Evolutionary conservation across 164 flowering plant species (phyloP).

Genomic region (Magnolia officinalis): DNA sequence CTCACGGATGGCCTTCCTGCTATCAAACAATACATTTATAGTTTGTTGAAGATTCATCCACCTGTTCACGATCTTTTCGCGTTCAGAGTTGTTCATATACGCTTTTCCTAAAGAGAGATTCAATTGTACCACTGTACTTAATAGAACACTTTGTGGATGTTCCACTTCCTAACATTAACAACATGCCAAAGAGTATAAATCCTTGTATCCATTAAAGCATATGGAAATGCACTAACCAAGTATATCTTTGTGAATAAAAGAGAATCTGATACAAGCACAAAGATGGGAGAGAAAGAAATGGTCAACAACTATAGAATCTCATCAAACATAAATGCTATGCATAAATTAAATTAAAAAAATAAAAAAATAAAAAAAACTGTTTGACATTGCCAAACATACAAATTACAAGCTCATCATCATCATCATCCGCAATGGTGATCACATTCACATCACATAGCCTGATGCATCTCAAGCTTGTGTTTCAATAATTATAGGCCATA

Average conservation of each 20-base stretch:
- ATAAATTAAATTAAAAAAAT: no score
- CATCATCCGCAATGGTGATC: no score
- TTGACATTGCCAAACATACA: no score
- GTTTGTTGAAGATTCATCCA: slow-evolving; percentile 81
- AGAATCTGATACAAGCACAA: background rate
- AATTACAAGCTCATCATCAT: no score
- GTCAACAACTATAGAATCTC: background rate
- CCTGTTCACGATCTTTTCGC: slow-evolving; percentile 28
- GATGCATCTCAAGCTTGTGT: no score
- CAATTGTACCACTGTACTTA: slow-evolving; percentile 52
- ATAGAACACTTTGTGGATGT: slow-evolving; percentile 73
- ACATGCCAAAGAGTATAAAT: background rate
- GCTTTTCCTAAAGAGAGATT: slow-evolving; percentile 56
- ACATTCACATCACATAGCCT: no score
- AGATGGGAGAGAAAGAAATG: background rate
- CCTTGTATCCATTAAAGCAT: background rate
- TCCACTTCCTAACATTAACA: slow-evolving; percentile 55
- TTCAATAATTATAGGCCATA: no score
- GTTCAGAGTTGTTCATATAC: slow-evolving; percentile 31
- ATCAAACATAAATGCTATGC: background rate
- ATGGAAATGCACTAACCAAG: background rate
- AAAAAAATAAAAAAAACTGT: no score
- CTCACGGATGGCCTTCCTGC: slow-evolving; percentile 54
- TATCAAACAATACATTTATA: slow-evolving; percentile 60
- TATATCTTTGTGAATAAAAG: background rate